Evolutionary conservation across 1,284 basidiomycete genomes (phyloP).

Genomic region (Trametes sp.): DNA sequence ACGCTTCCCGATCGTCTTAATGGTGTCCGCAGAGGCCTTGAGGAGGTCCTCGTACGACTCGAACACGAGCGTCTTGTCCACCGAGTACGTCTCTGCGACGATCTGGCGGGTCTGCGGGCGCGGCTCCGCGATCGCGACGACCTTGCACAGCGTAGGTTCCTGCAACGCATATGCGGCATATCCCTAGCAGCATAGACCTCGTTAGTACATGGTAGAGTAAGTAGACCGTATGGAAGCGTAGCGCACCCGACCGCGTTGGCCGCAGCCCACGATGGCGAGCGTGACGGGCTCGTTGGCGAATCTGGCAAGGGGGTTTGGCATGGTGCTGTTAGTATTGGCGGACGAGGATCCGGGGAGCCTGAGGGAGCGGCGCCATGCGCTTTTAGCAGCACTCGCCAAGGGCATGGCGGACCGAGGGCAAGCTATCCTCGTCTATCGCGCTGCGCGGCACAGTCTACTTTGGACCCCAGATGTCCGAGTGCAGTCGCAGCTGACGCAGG

Average conservation of each 20-base stretch:
- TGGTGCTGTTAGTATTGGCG: constrained; percentile 31
- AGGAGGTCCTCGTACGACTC: constrained; percentile 76
- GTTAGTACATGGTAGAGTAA: too few relatives aligned
- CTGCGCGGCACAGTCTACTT: background rate
- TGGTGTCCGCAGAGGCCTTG: constrained; percentile 69
- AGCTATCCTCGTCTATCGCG: constrained; percentile 3
- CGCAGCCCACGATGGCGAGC: constrained; percentile 73
- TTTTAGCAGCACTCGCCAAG: constrained; percentile 28
- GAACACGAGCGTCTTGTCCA: constrained; percentile 75
- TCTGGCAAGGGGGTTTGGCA: constrained; percentile 36
- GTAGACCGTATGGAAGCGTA: too few relatives aligned
- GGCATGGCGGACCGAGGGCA: constrained; percentile 29
- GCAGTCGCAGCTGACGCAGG: constrained; percentile 8
- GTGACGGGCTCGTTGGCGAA: constrained; percentile 47
- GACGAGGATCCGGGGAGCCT: constrained; percentile 21
- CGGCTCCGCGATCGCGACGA: constrained; percentile 87
- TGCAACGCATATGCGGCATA: constrained; percentile 72
- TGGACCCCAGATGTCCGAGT: background rate
- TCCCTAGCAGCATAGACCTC: too few relatives aligned
- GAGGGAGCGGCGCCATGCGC: constrained; percentile 31
- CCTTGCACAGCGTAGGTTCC: constrained; percentile 69
- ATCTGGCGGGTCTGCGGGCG: constrained; percentile 67
- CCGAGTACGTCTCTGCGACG: constrained; percentile 61
- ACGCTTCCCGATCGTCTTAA: constrained; percentile 65
- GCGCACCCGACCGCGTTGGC: constrained; percentile 77